phyloP scores from a whole-genome alignment of 305 asterid species.

The Solanum hybrid region DNA sequence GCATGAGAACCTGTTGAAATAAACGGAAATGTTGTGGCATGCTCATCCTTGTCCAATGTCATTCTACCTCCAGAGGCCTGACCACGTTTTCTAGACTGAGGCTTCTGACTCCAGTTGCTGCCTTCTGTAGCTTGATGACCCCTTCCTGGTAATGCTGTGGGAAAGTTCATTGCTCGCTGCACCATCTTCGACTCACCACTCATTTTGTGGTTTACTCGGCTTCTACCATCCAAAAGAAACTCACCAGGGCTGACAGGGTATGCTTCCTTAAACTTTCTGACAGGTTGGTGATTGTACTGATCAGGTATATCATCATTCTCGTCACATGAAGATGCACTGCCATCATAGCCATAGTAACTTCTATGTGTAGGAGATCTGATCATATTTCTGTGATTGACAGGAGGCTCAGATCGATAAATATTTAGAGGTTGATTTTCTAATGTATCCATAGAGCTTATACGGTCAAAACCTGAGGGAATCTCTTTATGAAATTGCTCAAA shows the following conservation, averaged over 20 bases:
- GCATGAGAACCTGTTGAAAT: conserved; percentile 22
- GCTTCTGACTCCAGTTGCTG: conserved; percentile 23
- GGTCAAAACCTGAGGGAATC: conserved; percentile 21
- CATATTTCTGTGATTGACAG: conserved; percentile 9
- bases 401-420: conserved; percentile 22
- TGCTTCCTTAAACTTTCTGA: conserved; percentile 30
- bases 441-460: conserved; percentile 32
- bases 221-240: conserved; percentile 18
- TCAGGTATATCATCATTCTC: conserved; percentile 29
- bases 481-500: conserved; percentile 20
- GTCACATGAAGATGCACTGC: conserved; percentile 71
- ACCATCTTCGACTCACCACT: conserved; percentile 23
- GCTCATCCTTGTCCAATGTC: conserved; percentile 22
- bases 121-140: conserved; percentile 21
- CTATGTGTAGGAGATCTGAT: conserved; percentile 30
- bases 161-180: conserved; percentile 22
- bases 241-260: conserved; percentile 18
- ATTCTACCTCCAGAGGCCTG: conserved; percentile 16
- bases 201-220: conserved; percentile 12
- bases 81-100: conserved; percentile 19
- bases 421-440: conserved; percentile 25
- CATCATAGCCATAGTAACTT: conserved; percentile 50
- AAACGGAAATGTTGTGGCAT: conserved; percentile 17
- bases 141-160: conserved; percentile 13
- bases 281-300: conserved; percentile 23